Evolutionary conservation across 2,329 filamentous ascomycete species (phyloP), one percentile per base, ranked within the genome.

Genomic region (Beauveria medogensis): DNA sequence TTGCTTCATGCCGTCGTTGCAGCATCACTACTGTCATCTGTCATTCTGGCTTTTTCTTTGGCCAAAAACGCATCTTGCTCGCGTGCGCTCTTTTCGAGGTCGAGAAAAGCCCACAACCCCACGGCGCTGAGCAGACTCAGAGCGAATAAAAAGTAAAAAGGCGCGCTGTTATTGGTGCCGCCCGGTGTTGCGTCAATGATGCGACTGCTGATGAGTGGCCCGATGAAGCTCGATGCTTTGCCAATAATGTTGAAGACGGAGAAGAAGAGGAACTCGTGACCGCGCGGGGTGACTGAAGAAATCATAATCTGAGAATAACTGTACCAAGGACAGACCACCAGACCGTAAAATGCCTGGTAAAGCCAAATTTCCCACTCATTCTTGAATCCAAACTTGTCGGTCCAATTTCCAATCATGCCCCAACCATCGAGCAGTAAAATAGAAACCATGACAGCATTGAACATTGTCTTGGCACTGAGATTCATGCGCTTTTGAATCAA

Each of bases 221-320:
- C 86, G 60, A 89, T 87, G 65, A 88, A 89, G 1, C 81, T 83
- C 8, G 81, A 85, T 0, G 85, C 86, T 72, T 89, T 89, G 50
- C 86, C 85, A 30, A 88, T 81, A 66, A 89, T 87, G 63, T 81
- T 85, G 72, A 89, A 89, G 1, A 89, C 71, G 52, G 79, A 82
- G 77, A 89, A 90, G 76, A 89, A 89, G 12, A 89, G 73, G 66
- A 88, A 88, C 65, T 89, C 87, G 67, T 88, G 84, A 43, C 86
- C 86, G 6, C 83, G 77, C 0, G 86, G 86, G 0, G 85, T 88
- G 2, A 89, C 84, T 65, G 88, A 86, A 3, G 81, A 84, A 65
- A 89, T 89, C 80, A 89, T 86, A 66, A 86, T 88, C 69, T 89
- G 86, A 0, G 80, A 83, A 71, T 89, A 89, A 53, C 82, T 84